Percentiles rank a stretch among this genome's conserved stretches.
Conservation (phyloP, 331 rosid genomes). For the Dryas integrifolia region DNA sequence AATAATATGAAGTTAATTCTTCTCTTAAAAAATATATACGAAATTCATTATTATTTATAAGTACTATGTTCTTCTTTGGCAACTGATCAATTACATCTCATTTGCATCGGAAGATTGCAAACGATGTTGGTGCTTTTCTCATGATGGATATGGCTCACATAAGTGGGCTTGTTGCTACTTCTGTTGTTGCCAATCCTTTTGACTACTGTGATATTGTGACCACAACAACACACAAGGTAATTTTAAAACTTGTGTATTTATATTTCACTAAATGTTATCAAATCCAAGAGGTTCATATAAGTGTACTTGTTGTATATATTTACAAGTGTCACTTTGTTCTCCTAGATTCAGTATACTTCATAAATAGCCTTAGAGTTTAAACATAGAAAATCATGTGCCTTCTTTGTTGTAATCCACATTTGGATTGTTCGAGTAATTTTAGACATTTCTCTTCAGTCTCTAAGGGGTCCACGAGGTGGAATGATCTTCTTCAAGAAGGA, state of each 20-base stretch:
- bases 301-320: not conserved
- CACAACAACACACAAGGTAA: constrained; percentile 97
- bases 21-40: not conserved
- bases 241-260: not conserved
- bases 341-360: not conserved
- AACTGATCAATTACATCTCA: constrained; percentile 33
- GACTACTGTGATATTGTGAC: constrained; percentile 90
- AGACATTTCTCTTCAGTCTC: constrained; percentile 52
- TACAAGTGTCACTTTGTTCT: not conserved
- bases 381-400: not conserved
- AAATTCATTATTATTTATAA: not conserved
- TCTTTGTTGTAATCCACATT: constrained; percentile 12
- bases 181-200: constrained; percentile 84
- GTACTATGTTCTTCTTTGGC: constrained; percentile 3
- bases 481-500: constrained; percentile 98
- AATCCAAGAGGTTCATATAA: not conserved
- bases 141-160: constrained; percentile 99
- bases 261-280: not conserved
- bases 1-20: constrained; percentile 10
- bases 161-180: constrained; percentile 96
- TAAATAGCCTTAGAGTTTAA: not conserved
- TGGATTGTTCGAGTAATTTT: constrained; percentile 12
- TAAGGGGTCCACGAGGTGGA: constrained; percentile 96
- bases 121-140: constrained; percentile 87
- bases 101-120: constrained; percentile 61